Evolutionary conservation across 805 yeast species (phyloP), one percentile per base, ranked within the genome.

Genomic region (Kodamaea hsintzibuensis): DNA sequence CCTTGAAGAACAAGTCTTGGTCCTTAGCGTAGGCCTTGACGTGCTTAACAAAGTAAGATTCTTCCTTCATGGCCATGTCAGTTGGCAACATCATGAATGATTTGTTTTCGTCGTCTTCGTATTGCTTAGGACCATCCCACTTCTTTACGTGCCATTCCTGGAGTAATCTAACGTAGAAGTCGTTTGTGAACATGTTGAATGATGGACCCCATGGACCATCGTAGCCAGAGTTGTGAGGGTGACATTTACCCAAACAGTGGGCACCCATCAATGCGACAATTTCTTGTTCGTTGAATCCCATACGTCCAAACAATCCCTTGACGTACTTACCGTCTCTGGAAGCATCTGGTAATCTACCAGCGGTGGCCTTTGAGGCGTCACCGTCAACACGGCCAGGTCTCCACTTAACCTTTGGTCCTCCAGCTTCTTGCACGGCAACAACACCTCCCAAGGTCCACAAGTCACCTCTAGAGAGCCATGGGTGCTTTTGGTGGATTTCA

Each of bases 371-470:
- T 38, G 57, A 52, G 46, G 60, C 66, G 2, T 55, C 56, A 48
- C 66, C 61, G 57, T 81, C 82, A 42, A 60, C 59, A 54, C 85
- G 68, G 40, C 85, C 85, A 16, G 81, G 70, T 69, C 77, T 82
- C 91, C 79, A 83, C 62, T 62, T 76, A 68, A 73, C 82, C 69
- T 71, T 70, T 46, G 91, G 91, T 12, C 91, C 91, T 42, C 80
- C 83, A 76, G 83, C 68, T 56, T 77, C 84, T 69, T 85, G 88
- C 49, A 86, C 68, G 16, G 86, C 86, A 27, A 73, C 78, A 47
- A 81, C 86, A 37, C 90, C 91, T n/a, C 83, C 88, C 35, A 86
- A 70, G 8, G 91, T 86, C 85, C 88, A 85, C 60, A 86, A 77
- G 66, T 86, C 91, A 40, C 88, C 86, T 64, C 83, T 79, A 12